Conservation (phyloP, 1,284 basidiomycete genomes). For the Melampsora larici-populina region DNA sequence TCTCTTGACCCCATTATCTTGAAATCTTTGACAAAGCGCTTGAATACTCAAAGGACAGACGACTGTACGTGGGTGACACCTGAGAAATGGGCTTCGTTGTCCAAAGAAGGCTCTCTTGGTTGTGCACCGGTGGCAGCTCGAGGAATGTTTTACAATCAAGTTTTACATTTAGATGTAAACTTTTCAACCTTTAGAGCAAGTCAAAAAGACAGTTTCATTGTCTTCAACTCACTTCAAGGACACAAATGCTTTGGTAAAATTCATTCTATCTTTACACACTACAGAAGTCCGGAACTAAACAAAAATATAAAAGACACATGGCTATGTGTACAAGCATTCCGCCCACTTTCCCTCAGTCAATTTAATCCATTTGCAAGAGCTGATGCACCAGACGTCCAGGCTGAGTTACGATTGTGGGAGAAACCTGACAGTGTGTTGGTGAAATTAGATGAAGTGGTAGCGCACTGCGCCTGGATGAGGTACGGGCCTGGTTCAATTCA, state of each 20-base stretch:
- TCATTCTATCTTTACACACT: not conserved
- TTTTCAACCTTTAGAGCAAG: not conserved
- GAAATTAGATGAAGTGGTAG: slow-evolving; percentile 2
- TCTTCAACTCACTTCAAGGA: not conserved
- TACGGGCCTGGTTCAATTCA: not conserved
- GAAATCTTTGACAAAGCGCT: no score
- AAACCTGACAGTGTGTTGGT: not conserved
- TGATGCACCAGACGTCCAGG: not conserved
- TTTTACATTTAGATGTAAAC: not conserved
- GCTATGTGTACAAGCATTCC: not conserved
- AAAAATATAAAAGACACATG: not conserved
- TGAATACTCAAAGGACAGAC: no score
- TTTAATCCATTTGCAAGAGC: not conserved
- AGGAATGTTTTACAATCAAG: not conserved
- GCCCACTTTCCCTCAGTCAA: not conserved
- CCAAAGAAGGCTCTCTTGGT: not conserved
- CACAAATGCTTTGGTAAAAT: not conserved
- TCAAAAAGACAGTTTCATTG: not conserved
- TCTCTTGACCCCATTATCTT: not conserved
- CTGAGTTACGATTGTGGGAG: not conserved
- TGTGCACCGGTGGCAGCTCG: not conserved
- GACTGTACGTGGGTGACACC: no score
- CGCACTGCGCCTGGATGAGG: slow-evolving; percentile 36
- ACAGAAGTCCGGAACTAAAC: no score
- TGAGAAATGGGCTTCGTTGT: no score